Evolutionary conservation across 2,329 filamentous ascomycete genomes (phyloP).

Genomic region (Xylaria multiplex): DNA sequence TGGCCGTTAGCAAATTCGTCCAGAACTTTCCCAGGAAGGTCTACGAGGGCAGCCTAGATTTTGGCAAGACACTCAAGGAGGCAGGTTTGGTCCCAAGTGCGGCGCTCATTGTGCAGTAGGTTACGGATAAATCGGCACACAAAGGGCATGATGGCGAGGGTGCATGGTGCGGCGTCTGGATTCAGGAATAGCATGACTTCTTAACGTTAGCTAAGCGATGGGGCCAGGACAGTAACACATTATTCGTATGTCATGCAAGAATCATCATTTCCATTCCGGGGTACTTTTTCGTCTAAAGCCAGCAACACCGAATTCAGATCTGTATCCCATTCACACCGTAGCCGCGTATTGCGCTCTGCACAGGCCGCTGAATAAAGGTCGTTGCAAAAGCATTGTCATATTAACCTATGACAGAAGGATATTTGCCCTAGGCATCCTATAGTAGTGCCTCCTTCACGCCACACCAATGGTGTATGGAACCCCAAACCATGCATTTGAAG

Average conservation of each 20-base stretch:
- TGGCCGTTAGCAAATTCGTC: conserved; percentile 78
- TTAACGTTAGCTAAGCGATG: conserved; percentile 19
- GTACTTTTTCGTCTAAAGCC: conserved; percentile 38
- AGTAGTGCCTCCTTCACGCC: conserved; percentile 58
- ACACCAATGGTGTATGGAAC: conserved; percentile 60
- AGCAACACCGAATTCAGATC: conserved; percentile 34
- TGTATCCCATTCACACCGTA: conserved; percentile 36
- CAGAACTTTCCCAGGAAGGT: conserved; percentile 89
- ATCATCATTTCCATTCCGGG: conserved; percentile 37
- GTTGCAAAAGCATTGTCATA: conserved; percentile 49
- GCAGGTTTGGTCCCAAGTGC: conserved; percentile 89
- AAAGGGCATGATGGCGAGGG: conserved; percentile 22
- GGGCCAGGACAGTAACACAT: conserved; percentile 26
- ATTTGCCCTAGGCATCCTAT: conserved; percentile 59
- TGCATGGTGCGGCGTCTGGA: conserved; percentile 40
- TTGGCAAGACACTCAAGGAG: conserved; percentile 92
- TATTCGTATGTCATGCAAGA: conserved; percentile 32
- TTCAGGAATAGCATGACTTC: conserved; percentile 19
- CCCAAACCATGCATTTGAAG: conserved; percentile 66
- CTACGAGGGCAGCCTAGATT: conserved; percentile 75
- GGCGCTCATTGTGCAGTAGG: conserved; percentile 78
- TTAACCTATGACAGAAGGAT: conserved; percentile 51
- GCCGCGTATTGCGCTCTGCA: conserved; percentile 34
- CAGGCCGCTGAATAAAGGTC: conserved; percentile 37
- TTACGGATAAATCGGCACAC: conserved; percentile 13